Evolutionary conservation across 768 basidiomycete species (phyloP), one percentile per base, ranked within the genome.

Genomic region (Trametes maxima): DNA sequence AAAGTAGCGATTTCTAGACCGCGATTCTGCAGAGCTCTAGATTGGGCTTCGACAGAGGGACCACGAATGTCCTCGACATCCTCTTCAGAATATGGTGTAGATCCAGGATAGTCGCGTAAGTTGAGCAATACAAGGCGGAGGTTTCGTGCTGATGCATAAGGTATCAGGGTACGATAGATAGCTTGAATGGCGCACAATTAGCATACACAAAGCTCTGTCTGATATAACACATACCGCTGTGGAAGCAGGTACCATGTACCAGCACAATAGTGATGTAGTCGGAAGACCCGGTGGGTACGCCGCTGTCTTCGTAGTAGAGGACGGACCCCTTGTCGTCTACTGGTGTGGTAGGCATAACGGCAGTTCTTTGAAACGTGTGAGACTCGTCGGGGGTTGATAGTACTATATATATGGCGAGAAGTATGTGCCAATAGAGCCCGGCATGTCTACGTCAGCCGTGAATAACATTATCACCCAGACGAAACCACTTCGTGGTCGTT

Each of bases 41-140:
- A 36, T 19, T 58, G 67, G 3, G 24, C 36, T 14, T 44, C 60
- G 14, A 4, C 6, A 16, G 33, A 33, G 16, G 28, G 42, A 7
- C 45, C 45, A 33, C 56, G 55, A 3, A 59, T 42, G 8, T 25
- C 25, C 1, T 54, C 63, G 3, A 68, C 19, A 11, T 73, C 70
- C n/a, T 44, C 56, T 5, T 21, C 21, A 1, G 68, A 52, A 65
- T 60, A 65, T 5, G 67, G 65, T 5, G 69, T 62, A 6, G 72
- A 72, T 0, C 70, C 68, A 1, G 66, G 68, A 40, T 72, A 73
- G 33, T 65, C 70, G 13, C 70, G 68, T 8, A 64, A 39, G 54
- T 68, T 73, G 59, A 70, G 33, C 1, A 63, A 13, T 6, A 73
- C 61, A 10, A 73, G 60, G 5, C 72, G 69, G 1, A 72, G 45